A percentile compares a stretch with the other conserved stretches of the same genome.
phyloP scores from a whole-genome alignment of 768 basidiomycete genomes.

The Coprinopsis sp. region DNA sequence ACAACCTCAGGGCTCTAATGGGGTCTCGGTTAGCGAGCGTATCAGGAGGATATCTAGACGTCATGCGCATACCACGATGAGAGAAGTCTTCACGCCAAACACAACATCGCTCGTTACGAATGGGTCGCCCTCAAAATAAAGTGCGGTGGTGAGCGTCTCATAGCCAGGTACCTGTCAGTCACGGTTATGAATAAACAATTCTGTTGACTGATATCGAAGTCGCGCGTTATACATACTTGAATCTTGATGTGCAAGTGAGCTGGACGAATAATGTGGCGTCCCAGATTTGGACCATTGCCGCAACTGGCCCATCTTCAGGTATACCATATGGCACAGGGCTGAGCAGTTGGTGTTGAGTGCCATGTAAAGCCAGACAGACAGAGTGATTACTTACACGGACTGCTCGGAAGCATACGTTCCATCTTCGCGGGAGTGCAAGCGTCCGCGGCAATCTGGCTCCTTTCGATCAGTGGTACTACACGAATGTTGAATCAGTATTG shows the following conservation, averaged over 20 bases:
- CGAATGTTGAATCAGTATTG: constrained; percentile 24
- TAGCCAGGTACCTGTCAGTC: constrained; percentile 56
- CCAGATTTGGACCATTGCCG: constrained; percentile 50
- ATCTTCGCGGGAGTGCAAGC: constrained; percentile 51
- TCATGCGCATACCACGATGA: constrained; percentile 58
- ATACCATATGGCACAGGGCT: constrained; percentile 67
- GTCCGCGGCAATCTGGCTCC: constrained; percentile 70
- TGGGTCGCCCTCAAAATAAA: constrained; percentile 68
- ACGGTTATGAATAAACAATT: neutral
- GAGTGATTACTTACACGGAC: constrained; percentile 42
- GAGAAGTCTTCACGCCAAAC: constrained; percentile 76
- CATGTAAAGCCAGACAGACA: neutral
- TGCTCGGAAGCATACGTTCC: constrained; percentile 67
- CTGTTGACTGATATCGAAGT: neutral
- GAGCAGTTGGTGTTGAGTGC: neutral
- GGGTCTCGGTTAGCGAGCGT: neutral
- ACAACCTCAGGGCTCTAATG: constrained; percentile 49
- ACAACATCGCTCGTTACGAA: constrained; percentile 70
- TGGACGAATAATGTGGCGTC: constrained; percentile 72
- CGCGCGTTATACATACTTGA: constrained; percentile 32
- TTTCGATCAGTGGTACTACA: constrained; percentile 51
- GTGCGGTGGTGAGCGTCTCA: constrained; percentile 65
- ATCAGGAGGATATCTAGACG: neutral
- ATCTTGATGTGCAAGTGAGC: constrained; percentile 77
- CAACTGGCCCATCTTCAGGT: constrained; percentile 76